phyloP scores from a whole-genome alignment of 208 protist genomes.

The Leishmania arabica region DNA sequence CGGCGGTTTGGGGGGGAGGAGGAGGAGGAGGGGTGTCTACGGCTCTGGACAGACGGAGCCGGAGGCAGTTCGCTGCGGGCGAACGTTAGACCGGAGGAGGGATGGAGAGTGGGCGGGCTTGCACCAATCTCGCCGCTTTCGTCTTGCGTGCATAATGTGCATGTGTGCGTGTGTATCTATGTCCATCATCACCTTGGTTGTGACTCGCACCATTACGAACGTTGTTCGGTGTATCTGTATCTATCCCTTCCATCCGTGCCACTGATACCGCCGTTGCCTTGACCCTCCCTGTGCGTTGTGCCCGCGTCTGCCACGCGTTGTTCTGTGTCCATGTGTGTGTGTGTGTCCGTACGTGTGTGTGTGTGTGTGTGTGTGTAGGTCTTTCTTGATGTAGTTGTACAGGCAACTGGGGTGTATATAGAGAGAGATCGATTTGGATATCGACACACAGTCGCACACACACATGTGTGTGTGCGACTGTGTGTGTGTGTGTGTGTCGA shows the following conservation, averaged over 20 bases:
- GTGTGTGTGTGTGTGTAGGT: not conserved
- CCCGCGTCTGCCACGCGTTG: not conserved
- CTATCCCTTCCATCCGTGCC: not conserved
- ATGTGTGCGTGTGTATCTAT: conserved; percentile 17
- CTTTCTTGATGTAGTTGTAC: no score
- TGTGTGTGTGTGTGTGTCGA: not conserved
- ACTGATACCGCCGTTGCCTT: not conserved
- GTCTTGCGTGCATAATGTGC: not conserved
- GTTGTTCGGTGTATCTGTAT: not conserved
- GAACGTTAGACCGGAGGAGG: not conserved
- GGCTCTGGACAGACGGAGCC: no score
- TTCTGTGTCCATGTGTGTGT: not conserved
- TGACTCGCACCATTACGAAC: not conserved
- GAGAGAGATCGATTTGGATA: no score
- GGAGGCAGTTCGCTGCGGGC: not conserved
- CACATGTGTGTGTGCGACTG: not conserved
- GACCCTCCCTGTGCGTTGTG: not conserved
- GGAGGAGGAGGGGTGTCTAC: not conserved
- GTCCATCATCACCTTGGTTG: not conserved
- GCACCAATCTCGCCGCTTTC: no score
- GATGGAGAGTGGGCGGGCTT: not conserved
- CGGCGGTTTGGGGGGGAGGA: not conserved
- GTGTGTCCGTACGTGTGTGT: conserved; percentile 3
- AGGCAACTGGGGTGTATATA: no score
- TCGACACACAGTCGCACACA: no score